Evolutionary conservation across 352 stramenopile genomes (phyloP), one percentile per base, ranked within the genome.

Genomic region (Aphanomyces stellatus): DNA sequence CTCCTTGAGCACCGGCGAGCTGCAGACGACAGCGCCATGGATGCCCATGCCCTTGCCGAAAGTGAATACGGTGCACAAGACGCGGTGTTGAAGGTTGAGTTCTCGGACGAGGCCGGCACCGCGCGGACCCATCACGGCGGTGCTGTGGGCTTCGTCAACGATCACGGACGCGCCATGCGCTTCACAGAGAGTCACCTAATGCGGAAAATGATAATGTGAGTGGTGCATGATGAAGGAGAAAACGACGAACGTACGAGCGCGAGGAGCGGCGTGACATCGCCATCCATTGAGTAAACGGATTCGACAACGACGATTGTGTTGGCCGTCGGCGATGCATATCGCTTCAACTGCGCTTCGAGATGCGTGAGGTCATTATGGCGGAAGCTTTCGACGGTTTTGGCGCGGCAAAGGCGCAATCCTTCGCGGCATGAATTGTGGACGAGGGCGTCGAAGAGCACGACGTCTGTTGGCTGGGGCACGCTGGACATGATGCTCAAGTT

Each of bases 231-330:
- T 17, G n/a, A n/a, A n/a, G n/a, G n/a, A n/a, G n/a, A n/a, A n/a
- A n/a, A n/a, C n/a, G n/a, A n/a, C n/a, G 27, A 8, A 25, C 24
- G 25, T 22, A 92, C 74, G 66, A 99, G 89, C 7, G 89, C 78
- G 22, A 72, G 51, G 30, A 99, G 77, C 15, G 95, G 93, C 49
- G 93, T 94, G 25, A 97, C 75, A 74, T 99, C 95, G 15, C 97
- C 97, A 80, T 99, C 96, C 97, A 99, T 99, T 33, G 90, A 98
- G 72, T 99, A 99, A 1, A 99, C 81, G 62, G 90, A 98, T 79
- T 99, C 97, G 24, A 99, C 91, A n/a, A 97, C 88, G 28, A 99
- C 87, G 51, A 98, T 88, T 37, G 98, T 80, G 60, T 82, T 88
- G 25, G 71, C 60, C 6, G 72, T 72, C 19, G 33, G 25, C 15